Evolutionary conservation across 768 basidiomycete species (phyloP).

Genomic region (Mycena olivaceomarginata): DNA sequence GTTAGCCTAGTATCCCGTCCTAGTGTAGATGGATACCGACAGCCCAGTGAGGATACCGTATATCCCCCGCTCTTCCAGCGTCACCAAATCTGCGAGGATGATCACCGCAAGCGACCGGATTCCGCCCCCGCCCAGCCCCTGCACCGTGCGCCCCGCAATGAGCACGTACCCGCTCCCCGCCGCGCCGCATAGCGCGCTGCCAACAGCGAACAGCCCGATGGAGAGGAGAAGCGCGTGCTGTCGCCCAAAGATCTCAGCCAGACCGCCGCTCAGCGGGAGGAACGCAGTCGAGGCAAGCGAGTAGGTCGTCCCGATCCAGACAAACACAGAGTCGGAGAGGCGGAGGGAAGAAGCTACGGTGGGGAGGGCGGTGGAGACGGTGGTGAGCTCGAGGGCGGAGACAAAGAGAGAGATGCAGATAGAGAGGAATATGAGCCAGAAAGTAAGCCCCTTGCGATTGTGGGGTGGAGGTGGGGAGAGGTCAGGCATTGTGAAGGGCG

Average conservation of each 20-base stretch:
- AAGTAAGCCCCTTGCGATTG: conserved; percentile 28
- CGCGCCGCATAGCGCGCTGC: conserved; percentile 57
- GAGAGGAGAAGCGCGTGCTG: conserved; percentile 50
- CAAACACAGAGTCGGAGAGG: conserved; percentile 48
- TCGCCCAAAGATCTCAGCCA: conserved; percentile 55
- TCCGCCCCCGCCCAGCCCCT: conserved; percentile 37
- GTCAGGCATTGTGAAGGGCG: conserved; percentile 10
- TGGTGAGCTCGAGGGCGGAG: conserved; percentile 38
- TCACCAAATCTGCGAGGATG: conserved; percentile 57
- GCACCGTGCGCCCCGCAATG: conserved; percentile 42
- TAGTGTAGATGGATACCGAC: conserved; percentile 38
- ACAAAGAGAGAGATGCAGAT: conserved; percentile 35
- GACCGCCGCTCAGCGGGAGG: conserved; percentile 58
- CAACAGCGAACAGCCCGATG: conserved; percentile 49
- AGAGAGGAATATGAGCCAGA: conserved; percentile 41
- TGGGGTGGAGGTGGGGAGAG: neutral
- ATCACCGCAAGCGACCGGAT: conserved; percentile 48
- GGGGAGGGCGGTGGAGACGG: conserved; percentile 51
- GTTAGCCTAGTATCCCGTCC: neutral
- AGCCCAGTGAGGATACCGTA: conserved; percentile 54
- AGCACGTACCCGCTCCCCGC: conserved; percentile 55
- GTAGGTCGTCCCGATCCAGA: conserved; percentile 64
- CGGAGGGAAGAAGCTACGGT: conserved; percentile 52
- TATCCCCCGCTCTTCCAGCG: conserved; percentile 55
- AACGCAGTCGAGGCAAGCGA: conserved; percentile 61